A percentile compares a stretch with the other conserved stretches of the same genome.
Evolutionary conservation across 2,329 filamentous ascomycete genomes (phyloP).

Genomic region (Colletotrichum sojae): DNA sequence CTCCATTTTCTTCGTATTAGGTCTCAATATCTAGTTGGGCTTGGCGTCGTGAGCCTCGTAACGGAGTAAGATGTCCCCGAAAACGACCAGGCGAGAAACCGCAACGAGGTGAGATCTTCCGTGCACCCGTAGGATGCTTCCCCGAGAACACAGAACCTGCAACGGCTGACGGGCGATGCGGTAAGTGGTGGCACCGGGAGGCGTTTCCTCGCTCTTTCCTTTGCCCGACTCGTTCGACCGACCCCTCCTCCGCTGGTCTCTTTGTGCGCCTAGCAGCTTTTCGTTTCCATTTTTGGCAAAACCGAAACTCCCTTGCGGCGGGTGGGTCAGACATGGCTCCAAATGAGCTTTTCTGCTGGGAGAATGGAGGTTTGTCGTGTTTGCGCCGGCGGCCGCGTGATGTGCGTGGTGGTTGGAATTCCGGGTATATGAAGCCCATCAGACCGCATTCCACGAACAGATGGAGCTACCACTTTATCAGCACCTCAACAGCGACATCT

Average conservation of each 20-base stretch:
- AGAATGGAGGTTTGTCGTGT: not conserved
- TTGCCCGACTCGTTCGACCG: not conserved
- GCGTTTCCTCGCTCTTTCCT: not conserved
- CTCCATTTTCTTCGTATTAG: not conserved
- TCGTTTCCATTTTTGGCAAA: conserved; percentile 6
- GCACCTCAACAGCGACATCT: not conserved
- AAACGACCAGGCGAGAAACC: not conserved
- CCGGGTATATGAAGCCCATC: conserved; percentile 24
- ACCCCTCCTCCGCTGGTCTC: not conserved
- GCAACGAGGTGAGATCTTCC: conserved; percentile 3
- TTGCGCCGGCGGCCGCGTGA: not conserved
- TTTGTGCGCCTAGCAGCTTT: not conserved
- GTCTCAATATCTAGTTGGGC: not conserved
- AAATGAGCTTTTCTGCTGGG: not conserved
- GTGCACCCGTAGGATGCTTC: not conserved
- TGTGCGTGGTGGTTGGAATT: conserved; percentile 22
- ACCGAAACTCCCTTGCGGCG: not conserved
- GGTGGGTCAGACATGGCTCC: conserved; percentile 4
- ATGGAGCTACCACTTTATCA: conserved; percentile 1
- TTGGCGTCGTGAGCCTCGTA: not conserved
- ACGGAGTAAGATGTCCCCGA: not conserved
- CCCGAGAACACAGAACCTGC: not conserved
- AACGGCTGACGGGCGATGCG: not conserved
- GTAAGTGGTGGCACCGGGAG: not conserved
- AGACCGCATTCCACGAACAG: conserved; percentile 15